These are phyloP conservation scores for Tulasnella calospora DNA, from an alignment of 768 basidiomycete genomes.

Conservation along the genomic window DNA sequence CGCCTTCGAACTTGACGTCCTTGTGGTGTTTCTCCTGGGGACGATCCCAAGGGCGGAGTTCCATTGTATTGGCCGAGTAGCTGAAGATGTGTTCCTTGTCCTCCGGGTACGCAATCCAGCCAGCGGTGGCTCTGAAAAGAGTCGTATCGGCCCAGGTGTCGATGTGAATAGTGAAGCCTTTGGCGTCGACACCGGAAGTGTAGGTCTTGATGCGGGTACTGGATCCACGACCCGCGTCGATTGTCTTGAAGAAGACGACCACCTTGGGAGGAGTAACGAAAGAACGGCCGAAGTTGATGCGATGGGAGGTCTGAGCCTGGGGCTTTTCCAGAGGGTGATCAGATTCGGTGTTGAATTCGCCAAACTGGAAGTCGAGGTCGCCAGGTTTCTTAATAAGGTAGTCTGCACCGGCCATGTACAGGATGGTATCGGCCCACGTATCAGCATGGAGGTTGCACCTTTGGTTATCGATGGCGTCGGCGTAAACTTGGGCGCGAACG, in stretches of 20 bases:
- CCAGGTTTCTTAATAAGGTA: background rate
- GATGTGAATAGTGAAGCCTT: too few species aligned
- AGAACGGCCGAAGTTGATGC: slow-evolving; percentile 14
- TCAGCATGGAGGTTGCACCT: background rate
- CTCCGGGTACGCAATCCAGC: background rate
- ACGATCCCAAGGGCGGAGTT: background rate
- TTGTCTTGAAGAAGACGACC: background rate
- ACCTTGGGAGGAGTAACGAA: too few species aligned
- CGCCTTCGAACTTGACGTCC: too few species aligned
- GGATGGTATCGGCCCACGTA: background rate
- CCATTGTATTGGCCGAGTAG: background rate
- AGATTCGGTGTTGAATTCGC: background rate
- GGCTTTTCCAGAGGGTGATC: slow-evolving; percentile 15
- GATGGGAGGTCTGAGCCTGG: background rate
- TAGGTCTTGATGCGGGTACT: slow-evolving; percentile 1
- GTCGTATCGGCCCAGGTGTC: too few species aligned
- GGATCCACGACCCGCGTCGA: background rate
- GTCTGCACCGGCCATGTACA: background rate
- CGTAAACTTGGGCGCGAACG: background rate
- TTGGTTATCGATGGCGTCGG: background rate
- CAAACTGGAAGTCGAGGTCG: slow-evolving; percentile 4
- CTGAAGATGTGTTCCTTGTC: background rate
- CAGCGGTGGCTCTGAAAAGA: background rate
- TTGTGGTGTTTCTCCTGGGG: background rate
- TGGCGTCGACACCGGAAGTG: slow-evolving; percentile 7